Evolutionary conservation across 1,284 basidiomycete species (phyloP).

Genomic region (Ustilago crameri): DNA sequence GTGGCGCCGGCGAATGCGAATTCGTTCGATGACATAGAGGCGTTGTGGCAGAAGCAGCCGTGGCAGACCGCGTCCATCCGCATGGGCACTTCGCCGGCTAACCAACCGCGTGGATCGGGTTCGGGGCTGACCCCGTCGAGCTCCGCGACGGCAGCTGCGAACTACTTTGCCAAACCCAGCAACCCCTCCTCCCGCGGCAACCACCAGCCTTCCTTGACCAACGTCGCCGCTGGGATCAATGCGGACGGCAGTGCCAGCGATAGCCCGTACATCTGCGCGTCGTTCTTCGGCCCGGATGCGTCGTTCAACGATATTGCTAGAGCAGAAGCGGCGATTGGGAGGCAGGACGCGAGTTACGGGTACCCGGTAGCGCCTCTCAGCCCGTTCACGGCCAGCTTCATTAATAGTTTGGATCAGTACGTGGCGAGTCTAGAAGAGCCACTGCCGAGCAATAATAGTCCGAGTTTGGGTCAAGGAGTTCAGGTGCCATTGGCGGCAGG

Average conservation of each 20-base stretch:
- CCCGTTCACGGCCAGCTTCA: slow-evolving; percentile 44
- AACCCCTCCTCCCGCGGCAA: neutral
- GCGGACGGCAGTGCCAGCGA: slow-evolving; percentile 19
- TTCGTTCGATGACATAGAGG: slow-evolving; percentile 50
- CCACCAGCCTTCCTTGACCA: neutral
- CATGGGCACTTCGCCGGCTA: slow-evolving; percentile 39
- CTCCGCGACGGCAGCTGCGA: neutral
- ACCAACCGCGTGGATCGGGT: neutral
- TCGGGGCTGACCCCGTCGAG: neutral
- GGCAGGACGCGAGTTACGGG: slow-evolving; percentile 40
- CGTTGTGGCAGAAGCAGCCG: slow-evolving; percentile 49
- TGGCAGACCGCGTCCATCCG: slow-evolving; percentile 46
- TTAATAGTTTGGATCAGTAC: slow-evolving; percentile 47
- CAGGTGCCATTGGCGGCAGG: slow-evolving; percentile 16
- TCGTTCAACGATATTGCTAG: slow-evolving; percentile 40
- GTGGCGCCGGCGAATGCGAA: slow-evolving; percentile 34
- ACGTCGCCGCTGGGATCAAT: neutral
- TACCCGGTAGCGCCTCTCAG: slow-evolving; percentile 41
- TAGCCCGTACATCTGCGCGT: slow-evolving; percentile 36
- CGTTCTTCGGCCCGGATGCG: slow-evolving; percentile 46
- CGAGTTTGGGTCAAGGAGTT: neutral
- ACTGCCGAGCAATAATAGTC: slow-evolving; percentile 24
- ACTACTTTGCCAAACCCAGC: neutral
- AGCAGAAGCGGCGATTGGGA: slow-evolving; percentile 39
- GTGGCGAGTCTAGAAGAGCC: slow-evolving; percentile 46